phyloP scores from a whole-genome alignment of 345 rosid genomes.

The Salix koriyanagi region DNA sequence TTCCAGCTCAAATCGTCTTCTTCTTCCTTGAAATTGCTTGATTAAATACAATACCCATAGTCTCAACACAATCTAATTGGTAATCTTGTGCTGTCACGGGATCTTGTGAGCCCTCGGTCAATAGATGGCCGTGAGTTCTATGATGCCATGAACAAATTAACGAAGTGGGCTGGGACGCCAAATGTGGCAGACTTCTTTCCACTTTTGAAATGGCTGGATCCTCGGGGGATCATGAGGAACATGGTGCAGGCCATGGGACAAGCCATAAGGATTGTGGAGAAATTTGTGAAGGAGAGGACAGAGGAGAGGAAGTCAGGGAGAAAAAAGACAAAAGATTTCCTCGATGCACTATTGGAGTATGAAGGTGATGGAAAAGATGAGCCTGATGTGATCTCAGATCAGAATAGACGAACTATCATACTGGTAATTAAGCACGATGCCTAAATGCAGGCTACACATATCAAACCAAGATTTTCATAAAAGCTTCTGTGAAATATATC shows the following conservation, averaged over 20 bases:
- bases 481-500: not conserved
- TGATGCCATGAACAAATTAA: constrained; percentile 9
- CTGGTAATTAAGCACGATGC: constrained; percentile 5
- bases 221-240: constrained; percentile 23
- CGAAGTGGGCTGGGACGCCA: constrained; percentile 8
- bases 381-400: constrained; percentile 6
- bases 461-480: not conserved
- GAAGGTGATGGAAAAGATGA: constrained; percentile 14
- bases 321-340: constrained; percentile 4
- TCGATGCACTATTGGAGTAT: constrained; percentile 17
- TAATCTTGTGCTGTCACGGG: no score
- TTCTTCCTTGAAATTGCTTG: no score
- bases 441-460: not conserved
- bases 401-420: constrained; percentile 1
- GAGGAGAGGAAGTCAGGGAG: not conserved
- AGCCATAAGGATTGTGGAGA: constrained; percentile 7
- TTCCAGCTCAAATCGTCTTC: no score
- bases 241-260: constrained; percentile 15
- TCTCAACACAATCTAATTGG: no score
- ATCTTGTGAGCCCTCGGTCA: constrained; percentile 1
- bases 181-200: constrained; percentile 21
- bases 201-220: constrained; percentile 19
- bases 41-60: no score
- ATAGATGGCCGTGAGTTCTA: constrained; percentile 11
- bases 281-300: constrained; percentile 18